Conservation (phyloP, 306 rosid species). For the Quercus gilva region DNA sequence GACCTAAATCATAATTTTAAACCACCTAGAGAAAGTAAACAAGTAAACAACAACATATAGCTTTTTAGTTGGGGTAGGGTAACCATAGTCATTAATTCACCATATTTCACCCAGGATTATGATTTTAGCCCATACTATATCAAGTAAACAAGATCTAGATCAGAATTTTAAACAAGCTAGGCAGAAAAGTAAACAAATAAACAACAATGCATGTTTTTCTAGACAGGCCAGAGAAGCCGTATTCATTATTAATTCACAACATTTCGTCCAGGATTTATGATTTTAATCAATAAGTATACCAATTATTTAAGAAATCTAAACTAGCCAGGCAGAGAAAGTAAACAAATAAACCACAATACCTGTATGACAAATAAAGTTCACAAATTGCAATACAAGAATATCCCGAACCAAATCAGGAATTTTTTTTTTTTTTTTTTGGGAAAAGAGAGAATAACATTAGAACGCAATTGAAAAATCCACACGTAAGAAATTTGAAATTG, state of each 20-base stretch:
- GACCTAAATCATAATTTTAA: slow-evolving; percentile 1
- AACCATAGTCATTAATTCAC: background rate
- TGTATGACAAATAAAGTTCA: background rate
- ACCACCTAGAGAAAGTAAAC: background rate
- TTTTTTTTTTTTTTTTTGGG: too few species aligned
- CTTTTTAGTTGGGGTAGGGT: background rate
- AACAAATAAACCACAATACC: background rate
- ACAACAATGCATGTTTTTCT: background rate
- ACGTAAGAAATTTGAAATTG: slow-evolving; percentile 5
- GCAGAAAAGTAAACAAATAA: background rate
- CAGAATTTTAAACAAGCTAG: background rate
- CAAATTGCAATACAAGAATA: background rate
- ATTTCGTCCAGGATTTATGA: background rate
- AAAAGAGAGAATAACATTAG: background rate
- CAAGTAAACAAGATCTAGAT: background rate
- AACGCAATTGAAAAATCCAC: background rate
- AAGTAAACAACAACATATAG: background rate
- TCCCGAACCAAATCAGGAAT: too few species aligned
- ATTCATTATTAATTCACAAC: background rate
- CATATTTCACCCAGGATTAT: background rate
- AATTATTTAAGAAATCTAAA: background rate
- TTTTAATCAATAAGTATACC: background rate
- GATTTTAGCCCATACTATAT: too few species aligned
- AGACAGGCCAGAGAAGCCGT: background rate
- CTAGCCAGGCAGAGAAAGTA: background rate